Base-by-base conservation (phyloP, 441 rosid species). In the Biscutella auriculata region DNA sequence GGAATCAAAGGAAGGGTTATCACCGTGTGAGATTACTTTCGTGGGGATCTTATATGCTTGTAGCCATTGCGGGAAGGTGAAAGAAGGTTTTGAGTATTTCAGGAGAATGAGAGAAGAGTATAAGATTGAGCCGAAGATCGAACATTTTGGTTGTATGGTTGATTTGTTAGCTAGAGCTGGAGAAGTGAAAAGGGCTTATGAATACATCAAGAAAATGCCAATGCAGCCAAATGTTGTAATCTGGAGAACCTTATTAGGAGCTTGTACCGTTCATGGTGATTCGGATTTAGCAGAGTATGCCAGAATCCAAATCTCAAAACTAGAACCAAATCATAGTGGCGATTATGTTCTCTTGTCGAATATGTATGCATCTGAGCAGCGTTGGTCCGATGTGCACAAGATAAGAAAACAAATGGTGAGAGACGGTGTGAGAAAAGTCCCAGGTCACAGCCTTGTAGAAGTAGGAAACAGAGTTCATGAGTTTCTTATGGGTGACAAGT, bases 61-160 rank as follows among this genome's bases (percentile, higher is more conserved):
- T 68, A 89, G 93, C 65, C 97, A 89, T 54, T 78, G 88, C 4
- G 93, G 93, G 46, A 74, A 84, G 93, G 87, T 84, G 13, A 70
- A 78, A 25, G 82, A 82, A 58, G 97, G 95, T 30, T 85, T 83
- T 62, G 41, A 44, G 53, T 82, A 81, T 71, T 82, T 88, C 45
- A 39, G 5, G 27, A 79, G 67, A 60, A 86, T 86, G 90, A 65
- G 40, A 70, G 86, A 82, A 6, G 75, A 79, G 57, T 79, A 67
- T 42, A 70, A 70, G 32, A 77, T 84, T 36, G 59, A 62, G 60
- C 87, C 95, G 6, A 73, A 66, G 69, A 79, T 84, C 2, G 95
- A 89, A 60, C 97, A 89, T 72, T 68, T 68, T 44, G 97, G 95
- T 46, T 86, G 97, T 57, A 82, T 86, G 85, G 87, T 88, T 12